Base-by-base conservation (phyloP, 2,329 filamentous ascomycete species). In the Tolypocladium ophioglossoides region DNA sequence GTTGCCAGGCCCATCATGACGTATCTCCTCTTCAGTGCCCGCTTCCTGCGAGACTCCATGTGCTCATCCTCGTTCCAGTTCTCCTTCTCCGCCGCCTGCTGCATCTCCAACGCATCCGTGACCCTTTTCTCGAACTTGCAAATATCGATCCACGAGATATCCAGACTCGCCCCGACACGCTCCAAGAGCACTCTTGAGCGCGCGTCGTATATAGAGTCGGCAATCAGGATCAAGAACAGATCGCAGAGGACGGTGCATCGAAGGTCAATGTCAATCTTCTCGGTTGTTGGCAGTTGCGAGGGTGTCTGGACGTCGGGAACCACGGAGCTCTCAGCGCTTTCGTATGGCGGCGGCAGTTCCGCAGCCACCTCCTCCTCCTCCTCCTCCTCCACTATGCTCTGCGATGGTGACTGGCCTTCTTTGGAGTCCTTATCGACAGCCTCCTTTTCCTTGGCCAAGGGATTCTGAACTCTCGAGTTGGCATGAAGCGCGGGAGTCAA, bases 51-150 rank as follows among this genome's bases (percentile, higher is more conserved):
- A 55, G 78, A 81, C 68, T 96, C 90, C 78, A 97, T 90, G 67
- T 97, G 91, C 59, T 95, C 89, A 12, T 94, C 86, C 68, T 99
- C 94, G 61, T 96, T 95, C 94, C 94, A 99, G 59, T 92, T 96
- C 71, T 99, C 94, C 64, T 92, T 95, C 58, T 91, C 87, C 7
- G 90, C 89, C 49, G 88, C 85, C 69, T 97, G 91, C 71, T 97
- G 92, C 90, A 99, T 96, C 70, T 99, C 94, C 24, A 99, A 75
- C 1, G 94, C 91, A 70, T 99, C 94, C 9, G 94, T 96, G 7
- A 99, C 90, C 52, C 91, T 86, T 73, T 96, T 97, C 72, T 99
- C 94, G 64, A 99, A 99, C 40, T 90, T 85, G 70, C 91, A 95
- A 55, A 97, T 95, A 60, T 99, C 94, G 53, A 95, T 76, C 90